Conservation (phyloP, 768 basidiomycete genomes). For the Rhizopogon vinicolor region DNA sequence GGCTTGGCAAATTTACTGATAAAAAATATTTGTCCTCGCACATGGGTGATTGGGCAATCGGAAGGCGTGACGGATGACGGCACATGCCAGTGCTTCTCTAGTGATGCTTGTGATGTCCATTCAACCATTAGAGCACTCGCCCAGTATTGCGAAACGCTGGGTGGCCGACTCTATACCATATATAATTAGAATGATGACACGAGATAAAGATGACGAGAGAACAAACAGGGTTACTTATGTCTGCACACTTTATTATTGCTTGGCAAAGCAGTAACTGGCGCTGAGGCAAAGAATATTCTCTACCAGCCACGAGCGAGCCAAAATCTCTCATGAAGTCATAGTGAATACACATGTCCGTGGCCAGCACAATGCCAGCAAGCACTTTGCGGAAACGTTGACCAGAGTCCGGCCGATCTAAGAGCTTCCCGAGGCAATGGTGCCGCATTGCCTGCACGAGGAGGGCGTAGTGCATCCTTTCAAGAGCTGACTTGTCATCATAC, state of each 20-base stretch:
- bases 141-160: constrained; percentile 91
- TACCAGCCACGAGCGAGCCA: constrained; percentile 39
- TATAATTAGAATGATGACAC: constrained; percentile 2
- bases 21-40: constrained; percentile 85
- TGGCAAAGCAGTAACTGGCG: constrained; percentile 78
- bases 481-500: constrained; percentile 83
- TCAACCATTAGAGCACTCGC: constrained; percentile 83
- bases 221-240: constrained; percentile 97
- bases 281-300: constrained; percentile 33
- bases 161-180: constrained; percentile 73
- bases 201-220: background rate
- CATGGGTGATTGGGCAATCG: constrained; percentile 57
- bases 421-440: constrained; percentile 65
- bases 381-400: constrained; percentile 60
- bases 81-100: constrained; percentile 76
- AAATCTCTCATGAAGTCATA: constrained; percentile 76
- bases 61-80: constrained; percentile 49
- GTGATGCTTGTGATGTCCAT: constrained; percentile 85
- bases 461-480: constrained; percentile 90
- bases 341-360: constrained; percentile 95
- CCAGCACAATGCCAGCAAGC: constrained; percentile 78
- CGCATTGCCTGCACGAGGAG: constrained; percentile 78
- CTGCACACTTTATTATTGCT: constrained; percentile 93
- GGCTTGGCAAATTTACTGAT: constrained; percentile 80
- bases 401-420: constrained; percentile 53